phyloP scores from a whole-genome alignment of 176 grass and related monocot species.

The Zea mays region DNA sequence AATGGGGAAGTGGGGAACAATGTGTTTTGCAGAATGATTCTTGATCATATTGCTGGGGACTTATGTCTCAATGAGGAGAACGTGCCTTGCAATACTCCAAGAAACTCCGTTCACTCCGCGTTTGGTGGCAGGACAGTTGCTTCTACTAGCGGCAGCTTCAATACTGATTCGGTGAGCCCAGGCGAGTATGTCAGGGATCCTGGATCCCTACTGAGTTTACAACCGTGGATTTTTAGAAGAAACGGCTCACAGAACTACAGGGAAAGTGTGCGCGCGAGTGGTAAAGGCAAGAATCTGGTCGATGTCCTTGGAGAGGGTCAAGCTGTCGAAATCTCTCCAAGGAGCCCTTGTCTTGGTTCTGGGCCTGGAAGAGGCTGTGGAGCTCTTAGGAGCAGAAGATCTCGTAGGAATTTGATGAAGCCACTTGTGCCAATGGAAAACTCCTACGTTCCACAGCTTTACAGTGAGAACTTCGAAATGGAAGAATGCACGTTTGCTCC shows the following conservation, averaged over 20 bases:
- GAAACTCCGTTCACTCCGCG: constrained; percentile 29
- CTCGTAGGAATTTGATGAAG: constrained; percentile 53
- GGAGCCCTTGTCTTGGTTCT: constrained; percentile 45
- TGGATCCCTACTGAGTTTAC: constrained; percentile 83
- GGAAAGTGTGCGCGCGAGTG: constrained; percentile 22
- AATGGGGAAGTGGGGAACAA: constrained; percentile 25
- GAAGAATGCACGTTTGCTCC: constrained; percentile 76
- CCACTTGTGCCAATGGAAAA: constrained; percentile 63
- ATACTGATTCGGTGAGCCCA: constrained; percentile 34
- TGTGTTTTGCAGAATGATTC: constrained; percentile 56
- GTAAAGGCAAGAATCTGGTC: constrained; percentile 41
- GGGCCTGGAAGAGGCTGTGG: constrained; percentile 54
- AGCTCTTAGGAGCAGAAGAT: constrained; percentile 59
- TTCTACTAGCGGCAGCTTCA: constrained; percentile 29
- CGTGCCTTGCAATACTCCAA: constrained; percentile 59
- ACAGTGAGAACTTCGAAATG: constrained; percentile 65
- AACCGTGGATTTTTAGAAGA: constrained; percentile 92
- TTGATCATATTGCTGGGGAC: constrained; percentile 37
- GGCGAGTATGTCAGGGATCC: constrained; percentile 64
- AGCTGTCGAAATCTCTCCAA: constrained; percentile 41
- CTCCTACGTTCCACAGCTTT: constrained; percentile 74
- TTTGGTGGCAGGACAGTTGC: constrained; percentile 19
- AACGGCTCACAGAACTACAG: constrained; percentile 34
- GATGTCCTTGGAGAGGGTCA: constrained; percentile 46
- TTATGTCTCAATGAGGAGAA: constrained; percentile 49